phyloP scores from a whole-genome alignment of 2,329 filamentous ascomycete species.

The Aspergillus phoenicis region DNA sequence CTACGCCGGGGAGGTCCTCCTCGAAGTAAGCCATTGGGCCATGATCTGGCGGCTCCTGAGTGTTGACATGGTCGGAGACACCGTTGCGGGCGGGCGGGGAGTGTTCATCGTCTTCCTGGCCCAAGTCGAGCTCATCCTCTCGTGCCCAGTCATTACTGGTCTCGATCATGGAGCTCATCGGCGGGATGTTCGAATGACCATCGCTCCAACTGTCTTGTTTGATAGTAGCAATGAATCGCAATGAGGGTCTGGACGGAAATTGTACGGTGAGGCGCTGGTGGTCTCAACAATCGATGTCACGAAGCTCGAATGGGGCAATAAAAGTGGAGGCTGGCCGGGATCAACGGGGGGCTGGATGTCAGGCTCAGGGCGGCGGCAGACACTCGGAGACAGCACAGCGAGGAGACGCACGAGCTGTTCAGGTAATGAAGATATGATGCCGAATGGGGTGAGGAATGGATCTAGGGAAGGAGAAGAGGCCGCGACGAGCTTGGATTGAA shows the following conservation, averaged over 20 bases:
- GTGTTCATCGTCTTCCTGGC: slow-evolving; percentile 43
- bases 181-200: slow-evolving; percentile 55
- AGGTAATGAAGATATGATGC: neutral
- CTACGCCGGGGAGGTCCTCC: slow-evolving; percentile 31
- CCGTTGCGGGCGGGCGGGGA: slow-evolving; percentile 33
- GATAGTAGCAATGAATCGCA: neutral
- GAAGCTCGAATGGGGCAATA: neutral
- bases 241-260: neutral
- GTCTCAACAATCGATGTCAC: neutral
- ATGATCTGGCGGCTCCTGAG: slow-evolving; percentile 23
- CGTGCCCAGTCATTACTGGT: slow-evolving; percentile 63
- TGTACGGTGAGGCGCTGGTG: neutral
- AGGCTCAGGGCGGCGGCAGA: neutral
- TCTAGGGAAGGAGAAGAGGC: neutral
- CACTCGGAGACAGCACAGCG: neutral
- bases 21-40: slow-evolving; percentile 26
- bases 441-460: neutral
- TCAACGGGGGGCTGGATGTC: neutral
- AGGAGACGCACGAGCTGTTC: neutral
- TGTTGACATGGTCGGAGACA: slow-evolving; percentile 21
- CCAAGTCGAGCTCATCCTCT: slow-evolving; percentile 55
- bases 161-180: slow-evolving; percentile 71
- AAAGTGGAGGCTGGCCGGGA: slow-evolving; percentile 6
- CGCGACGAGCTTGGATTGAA: neutral
- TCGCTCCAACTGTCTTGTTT: slow-evolving; percentile 45